phyloP scores from a whole-genome alignment of 2,329 filamentous ascomycete genomes.

The Xylaria sp. region DNA sequence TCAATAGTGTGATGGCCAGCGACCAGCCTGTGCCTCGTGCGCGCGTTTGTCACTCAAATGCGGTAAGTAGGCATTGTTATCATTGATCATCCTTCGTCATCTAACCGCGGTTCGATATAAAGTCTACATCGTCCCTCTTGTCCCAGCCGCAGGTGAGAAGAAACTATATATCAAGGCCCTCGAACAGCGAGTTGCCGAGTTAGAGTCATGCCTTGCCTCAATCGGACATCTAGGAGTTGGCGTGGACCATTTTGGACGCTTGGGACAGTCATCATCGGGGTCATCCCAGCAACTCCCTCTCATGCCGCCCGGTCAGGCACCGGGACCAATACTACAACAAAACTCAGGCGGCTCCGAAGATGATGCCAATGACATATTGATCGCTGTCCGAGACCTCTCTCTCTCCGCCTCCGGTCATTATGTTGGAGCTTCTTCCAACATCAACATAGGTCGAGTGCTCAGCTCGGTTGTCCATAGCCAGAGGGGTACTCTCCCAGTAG shows the following conservation, averaged over 20 bases:
- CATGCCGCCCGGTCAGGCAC: slow-evolving; percentile 2
- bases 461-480: slow-evolving; percentile 36
- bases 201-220: slow-evolving; percentile 32
- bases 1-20: slow-evolving; percentile 34
- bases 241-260: slow-evolving; percentile 28
- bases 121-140: slow-evolving; percentile 37
- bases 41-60: slow-evolving; percentile 35
- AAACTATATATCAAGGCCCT: slow-evolving; percentile 36
- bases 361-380: slow-evolving; percentile 34
- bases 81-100: neutral
- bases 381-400: slow-evolving; percentile 35
- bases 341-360: slow-evolving; percentile 27
- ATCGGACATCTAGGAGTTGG: slow-evolving; percentile 28
- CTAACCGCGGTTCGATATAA: slow-evolving; percentile 1
- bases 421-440: slow-evolving; percentile 36
- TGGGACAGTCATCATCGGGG: slow-evolving; percentile 19
- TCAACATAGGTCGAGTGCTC: slow-evolving; percentile 37
- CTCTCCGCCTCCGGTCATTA: slow-evolving; percentile 37
- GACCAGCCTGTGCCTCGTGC: slow-evolving; percentile 35
- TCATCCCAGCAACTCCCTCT: slow-evolving; percentile 16
- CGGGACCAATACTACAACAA: slow-evolving; percentile 11
- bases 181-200: slow-evolving; percentile 34
- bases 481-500: slow-evolving; percentile 15
- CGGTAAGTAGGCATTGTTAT: slow-evolving; percentile 21
- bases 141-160: slow-evolving; percentile 37